Evolutionary conservation across 495 filamentous ascomycete genomes (phyloP).

Genomic region (Articulospora tetracladia): DNA sequence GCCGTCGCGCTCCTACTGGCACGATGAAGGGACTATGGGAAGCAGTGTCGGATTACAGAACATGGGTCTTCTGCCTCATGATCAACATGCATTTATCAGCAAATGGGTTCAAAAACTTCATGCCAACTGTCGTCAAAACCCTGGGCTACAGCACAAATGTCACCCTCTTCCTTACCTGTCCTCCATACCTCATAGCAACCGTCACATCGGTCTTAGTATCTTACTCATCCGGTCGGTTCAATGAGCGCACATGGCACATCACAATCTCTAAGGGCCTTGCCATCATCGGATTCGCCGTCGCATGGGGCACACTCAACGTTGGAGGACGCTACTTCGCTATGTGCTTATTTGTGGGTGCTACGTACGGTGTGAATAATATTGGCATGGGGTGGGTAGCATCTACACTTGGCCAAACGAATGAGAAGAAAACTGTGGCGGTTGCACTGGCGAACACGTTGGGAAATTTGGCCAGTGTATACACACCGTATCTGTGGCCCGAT

Average conservation of each 20-base stretch:
- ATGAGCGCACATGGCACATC: slow-evolving; percentile 49
- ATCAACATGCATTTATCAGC: slow-evolving; percentile 35
- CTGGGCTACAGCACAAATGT: slow-evolving; percentile 38
- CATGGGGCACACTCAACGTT: slow-evolving; percentile 33
- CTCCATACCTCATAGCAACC: slow-evolving; percentile 41
- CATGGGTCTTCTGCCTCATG: slow-evolving; percentile 27
- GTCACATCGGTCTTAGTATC: slow-evolving; percentile 32
- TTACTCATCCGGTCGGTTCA: slow-evolving; percentile 36
- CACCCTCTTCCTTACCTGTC: slow-evolving; percentile 41
- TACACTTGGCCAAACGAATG: slow-evolving; percentile 37
- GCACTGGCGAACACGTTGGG: slow-evolving; percentile 46
- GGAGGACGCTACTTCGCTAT: slow-evolving; percentile 38
- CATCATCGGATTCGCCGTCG: slow-evolving; percentile 39
- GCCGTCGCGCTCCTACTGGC: slow-evolving; percentile 17
- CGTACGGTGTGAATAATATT: slow-evolving; percentile 41
- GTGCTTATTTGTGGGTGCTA: slow-evolving; percentile 37
- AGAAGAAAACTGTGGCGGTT: slow-evolving; percentile 40
- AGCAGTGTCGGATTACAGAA: slow-evolving; percentile 24
- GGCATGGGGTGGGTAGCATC: slow-evolving; percentile 39
- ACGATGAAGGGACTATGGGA: slow-evolving; percentile 29
- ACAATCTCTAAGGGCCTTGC: slow-evolving; percentile 33
- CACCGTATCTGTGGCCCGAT: slow-evolving; percentile 29
- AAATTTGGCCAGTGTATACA: slow-evolving; percentile 49
- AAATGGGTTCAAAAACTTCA: slow-evolving; percentile 47
- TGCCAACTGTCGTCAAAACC: slow-evolving; percentile 44